These are phyloP conservation scores for Marasmius oreades DNA, from an alignment of 1,284 basidiomycete species.

Conservation along the genomic window DNA sequence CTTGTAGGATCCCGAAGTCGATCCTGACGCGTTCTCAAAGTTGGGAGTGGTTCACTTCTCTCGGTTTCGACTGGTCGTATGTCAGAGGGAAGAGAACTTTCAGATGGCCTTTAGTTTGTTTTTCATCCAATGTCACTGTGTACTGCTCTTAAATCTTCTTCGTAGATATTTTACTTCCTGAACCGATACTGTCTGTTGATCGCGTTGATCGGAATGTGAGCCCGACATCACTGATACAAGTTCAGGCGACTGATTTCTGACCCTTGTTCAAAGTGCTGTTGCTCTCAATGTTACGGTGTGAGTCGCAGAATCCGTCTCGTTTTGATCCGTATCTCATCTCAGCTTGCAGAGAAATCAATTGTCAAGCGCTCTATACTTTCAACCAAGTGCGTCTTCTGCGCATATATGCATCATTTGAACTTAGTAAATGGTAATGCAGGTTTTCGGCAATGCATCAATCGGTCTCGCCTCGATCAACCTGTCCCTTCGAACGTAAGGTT, in stretches of 20 bases:
- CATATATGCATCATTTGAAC: neutral
- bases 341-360: conserved; percentile 50
- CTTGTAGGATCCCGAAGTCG: conserved; percentile 6
- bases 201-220: conserved; percentile 70
- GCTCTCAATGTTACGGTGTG: conserved; percentile 56
- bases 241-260: conserved; percentile 5
- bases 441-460: conserved; percentile 64
- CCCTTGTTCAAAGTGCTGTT: conserved; percentile 37
- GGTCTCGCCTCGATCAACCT: conserved; percentile 77
- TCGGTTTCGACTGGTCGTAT: conserved; percentile 67
- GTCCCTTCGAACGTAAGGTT: conserved; percentile 67
- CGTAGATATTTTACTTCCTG: conserved; percentile 68
- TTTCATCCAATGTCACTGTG: neutral
- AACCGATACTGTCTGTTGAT: conserved; percentile 68
- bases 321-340: neutral
- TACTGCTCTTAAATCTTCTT: conserved; percentile 1
- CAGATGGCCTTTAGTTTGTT: conserved; percentile 56
- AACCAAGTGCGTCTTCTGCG: conserved; percentile 45
- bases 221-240: neutral
- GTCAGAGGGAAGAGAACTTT: conserved; percentile 57
- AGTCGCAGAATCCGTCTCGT: conserved; percentile 12
- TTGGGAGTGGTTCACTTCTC: conserved; percentile 64
- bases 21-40: conserved; percentile 26
- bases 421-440: conserved; percentile 20
- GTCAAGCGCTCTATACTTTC: conserved; percentile 70